Evolutionary conservation across 208 protist species (phyloP).

Genomic region (Leishmania turanica): DNA sequence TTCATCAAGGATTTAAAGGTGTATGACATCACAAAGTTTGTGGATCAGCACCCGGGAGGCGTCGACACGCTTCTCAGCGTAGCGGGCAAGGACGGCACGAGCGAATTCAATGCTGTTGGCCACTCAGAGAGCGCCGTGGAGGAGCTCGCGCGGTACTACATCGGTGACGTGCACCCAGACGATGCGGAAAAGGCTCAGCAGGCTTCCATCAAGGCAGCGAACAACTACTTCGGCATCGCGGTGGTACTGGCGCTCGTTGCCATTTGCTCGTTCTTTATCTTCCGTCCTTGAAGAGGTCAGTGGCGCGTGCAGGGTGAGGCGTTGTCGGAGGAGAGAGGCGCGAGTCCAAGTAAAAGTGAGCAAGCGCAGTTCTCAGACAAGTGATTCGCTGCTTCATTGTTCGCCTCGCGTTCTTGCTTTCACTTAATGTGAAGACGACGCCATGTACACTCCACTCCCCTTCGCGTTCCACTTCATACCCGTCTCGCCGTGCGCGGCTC

Average conservation of each 20-base stretch:
- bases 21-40: constrained; percentile 86
- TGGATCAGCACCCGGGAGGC: constrained; percentile 91
- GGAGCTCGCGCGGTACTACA: constrained; percentile 74
- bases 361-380: not conserved
- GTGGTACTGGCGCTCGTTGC: constrained; percentile 49
- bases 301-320: not conserved
- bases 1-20: constrained; percentile 88
- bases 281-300: constrained; percentile 31
- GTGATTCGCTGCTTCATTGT: not conserved
- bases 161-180: constrained; percentile 74
- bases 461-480: not conserved
- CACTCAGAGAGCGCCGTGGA: constrained; percentile 73
- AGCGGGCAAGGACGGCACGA: constrained; percentile 83
- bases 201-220: constrained; percentile 23
- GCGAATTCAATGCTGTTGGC: constrained; percentile 83
- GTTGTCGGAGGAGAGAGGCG: not conserved
- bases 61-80: constrained; percentile 82
- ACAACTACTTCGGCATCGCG: constrained; percentile 45
- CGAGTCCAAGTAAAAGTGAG: not conserved
- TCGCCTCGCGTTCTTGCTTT: not conserved
- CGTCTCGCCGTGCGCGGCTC: not conserved
- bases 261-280: constrained; percentile 58
- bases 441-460: not conserved
- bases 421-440: too few relatives aligned
- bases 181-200: constrained; percentile 44